phyloP scores from a whole-genome alignment of 805 yeast species.

The Wickerhamiella dianesei region DNA sequence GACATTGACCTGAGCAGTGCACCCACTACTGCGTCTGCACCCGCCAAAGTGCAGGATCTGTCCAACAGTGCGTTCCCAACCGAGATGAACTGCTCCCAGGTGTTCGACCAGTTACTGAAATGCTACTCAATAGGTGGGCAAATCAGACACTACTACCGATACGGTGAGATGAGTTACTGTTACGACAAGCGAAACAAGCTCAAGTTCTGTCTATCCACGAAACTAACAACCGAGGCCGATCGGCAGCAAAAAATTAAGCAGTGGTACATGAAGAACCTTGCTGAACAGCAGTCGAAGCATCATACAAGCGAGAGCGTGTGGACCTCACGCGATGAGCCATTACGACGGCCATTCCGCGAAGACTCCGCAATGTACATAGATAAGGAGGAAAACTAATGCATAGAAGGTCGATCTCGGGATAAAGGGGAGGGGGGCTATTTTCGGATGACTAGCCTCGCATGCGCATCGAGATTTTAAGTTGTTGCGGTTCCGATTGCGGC shows the following conservation, averaged over 20 bases:
- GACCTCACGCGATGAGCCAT: conserved; percentile 34
- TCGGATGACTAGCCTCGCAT: too few species aligned
- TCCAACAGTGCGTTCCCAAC: conserved; percentile 19
- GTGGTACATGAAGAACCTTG: conserved; percentile 51
- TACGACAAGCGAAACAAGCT: conserved; percentile 55
- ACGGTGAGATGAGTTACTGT: conserved; percentile 67
- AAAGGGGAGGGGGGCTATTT: too few species aligned
- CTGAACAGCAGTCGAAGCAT: conserved; percentile 39
- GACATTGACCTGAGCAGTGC: conserved; percentile 9
- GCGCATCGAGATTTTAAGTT: too few species aligned
- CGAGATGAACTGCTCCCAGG: conserved; percentile 64
- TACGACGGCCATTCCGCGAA: conserved; percentile 30
- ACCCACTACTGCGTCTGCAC: background rate
- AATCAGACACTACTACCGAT: conserved; percentile 66
- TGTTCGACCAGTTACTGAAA: conserved; percentile 71
- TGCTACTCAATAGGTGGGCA: conserved; percentile 92
- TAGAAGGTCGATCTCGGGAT: too few species aligned
- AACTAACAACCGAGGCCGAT: conserved; percentile 41
- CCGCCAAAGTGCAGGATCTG: background rate
- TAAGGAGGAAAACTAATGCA: background rate
- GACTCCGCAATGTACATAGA: conserved; percentile 6
- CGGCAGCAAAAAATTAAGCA: conserved; percentile 42
- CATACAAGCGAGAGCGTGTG: conserved; percentile 84
- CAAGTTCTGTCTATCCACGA: conserved; percentile 62
- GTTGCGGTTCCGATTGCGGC: too few species aligned